Base-by-base conservation (phyloP, 129 eudicot genomes). In the Pulicaria dysenterica region DNA sequence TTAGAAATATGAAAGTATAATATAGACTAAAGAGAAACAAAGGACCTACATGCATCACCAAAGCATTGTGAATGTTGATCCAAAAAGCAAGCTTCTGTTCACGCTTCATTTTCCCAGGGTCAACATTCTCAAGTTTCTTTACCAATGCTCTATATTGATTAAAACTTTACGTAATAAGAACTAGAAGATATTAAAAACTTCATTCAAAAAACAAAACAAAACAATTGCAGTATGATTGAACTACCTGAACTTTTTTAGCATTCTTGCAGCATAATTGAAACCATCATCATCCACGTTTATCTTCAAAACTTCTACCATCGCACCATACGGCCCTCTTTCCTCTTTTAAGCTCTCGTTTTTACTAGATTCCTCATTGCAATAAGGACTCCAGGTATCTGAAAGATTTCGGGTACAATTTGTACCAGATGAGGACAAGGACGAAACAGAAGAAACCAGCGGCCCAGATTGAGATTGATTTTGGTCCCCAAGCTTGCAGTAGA, bases 71-170 rank as follows among this genome's bases (percentile, higher is more conserved):
- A 70, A 91, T 82, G 74, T 91, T 91, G 67, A 91, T 82, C 97
- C 97, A 91, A 84, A 91, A 91, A 1, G 86, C 85, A 60, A 88
- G 95, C 85, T 88, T 91, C 79, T 84, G 92, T 80, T 91, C 95
- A 7, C 92, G 92, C 71, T 77, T 85, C 97, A 91, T 91, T 83
- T 91, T 91, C 85, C 5, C 67, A 14, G 86, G 95, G 77, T 91
- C 90, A 45, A 91, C 95, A 24, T 67, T 85, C 79, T 91, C 95
- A 24, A 91, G 97, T 62, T 78, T 80, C 82, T 88, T 88, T 10
- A 91, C 92, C 65, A 91, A 71, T 48, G 87, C 70, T 82, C 97
- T 91, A 75, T 78, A 85, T 15, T 7, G 46, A 14, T 70, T 64
- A 63, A 66, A 73, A 31, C 9, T 31, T 50, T 8, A 70, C 48